Evolutionary conservation across 2,329 filamentous ascomycete species (phyloP).

Genomic region (Fusarium brevicatenulatum): DNA sequence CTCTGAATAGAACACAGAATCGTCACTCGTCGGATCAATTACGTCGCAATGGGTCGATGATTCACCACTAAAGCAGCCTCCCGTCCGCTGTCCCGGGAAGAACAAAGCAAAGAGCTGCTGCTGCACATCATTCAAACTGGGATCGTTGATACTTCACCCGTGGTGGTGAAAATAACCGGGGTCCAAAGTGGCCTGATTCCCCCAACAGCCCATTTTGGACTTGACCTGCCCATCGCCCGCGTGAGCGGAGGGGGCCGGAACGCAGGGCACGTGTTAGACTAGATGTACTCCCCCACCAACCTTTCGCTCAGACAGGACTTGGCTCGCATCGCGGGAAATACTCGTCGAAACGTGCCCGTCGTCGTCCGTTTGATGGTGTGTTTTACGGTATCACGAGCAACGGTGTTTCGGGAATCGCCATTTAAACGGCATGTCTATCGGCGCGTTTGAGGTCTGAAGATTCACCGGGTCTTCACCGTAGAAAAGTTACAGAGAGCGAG

Average conservation of each 20-base stretch:
- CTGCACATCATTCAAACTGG: conserved; percentile 2
- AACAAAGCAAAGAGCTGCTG: background rate
- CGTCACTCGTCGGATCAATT: conserved; percentile 1
- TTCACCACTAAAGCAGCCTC: conserved; percentile 7
- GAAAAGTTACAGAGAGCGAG: background rate
- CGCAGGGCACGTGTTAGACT: conserved; percentile 31
- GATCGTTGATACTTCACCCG: background rate
- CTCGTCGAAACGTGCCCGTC: conserved; percentile 33
- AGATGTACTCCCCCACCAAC: background rate
- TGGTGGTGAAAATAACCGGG: background rate
- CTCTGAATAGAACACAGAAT: background rate
- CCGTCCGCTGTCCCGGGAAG: background rate
- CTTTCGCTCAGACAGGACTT: background rate
- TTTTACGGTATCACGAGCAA: conserved; percentile 21
- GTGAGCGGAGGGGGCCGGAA: conserved; percentile 45
- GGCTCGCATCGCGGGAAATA: conserved; percentile 38
- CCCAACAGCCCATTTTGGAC: conserved; percentile 41
- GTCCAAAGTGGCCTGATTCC: conserved; percentile 40
- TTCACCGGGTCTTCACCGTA: conserved; percentile 4
- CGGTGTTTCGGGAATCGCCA: conserved; percentile 23
- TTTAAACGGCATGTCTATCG: conserved; percentile 10
- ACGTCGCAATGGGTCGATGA: conserved; percentile 11
- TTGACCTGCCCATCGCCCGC: conserved; percentile 28
- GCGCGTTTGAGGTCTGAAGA: background rate
- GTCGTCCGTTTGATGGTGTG: conserved; percentile 35